A percentile compares a stretch with the other conserved stretches of the same genome.
These are phyloP conservation scores for Puccinia hordei DNA, from an alignment of 1,284 basidiomycete species.

Conservation along the genomic window DNA sequence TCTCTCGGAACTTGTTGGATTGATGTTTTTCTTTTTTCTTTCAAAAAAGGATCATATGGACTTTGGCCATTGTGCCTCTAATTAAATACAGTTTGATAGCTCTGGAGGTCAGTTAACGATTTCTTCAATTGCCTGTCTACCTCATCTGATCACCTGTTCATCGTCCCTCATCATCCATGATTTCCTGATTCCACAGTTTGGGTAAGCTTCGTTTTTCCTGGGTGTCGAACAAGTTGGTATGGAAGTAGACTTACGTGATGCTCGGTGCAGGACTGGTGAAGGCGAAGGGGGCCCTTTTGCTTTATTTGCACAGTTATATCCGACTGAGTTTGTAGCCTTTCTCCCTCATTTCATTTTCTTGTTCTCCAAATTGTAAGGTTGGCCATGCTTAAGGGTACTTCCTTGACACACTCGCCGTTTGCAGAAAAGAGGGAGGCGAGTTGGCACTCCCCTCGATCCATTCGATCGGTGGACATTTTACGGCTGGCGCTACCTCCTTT, in stretches of 20 bases:
- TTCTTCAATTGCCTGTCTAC: not conserved
- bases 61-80: slow-evolving; percentile 42
- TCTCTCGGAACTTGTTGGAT: not conserved
- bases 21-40: not conserved
- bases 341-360: not conserved
- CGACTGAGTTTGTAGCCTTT: slow-evolving; percentile 38
- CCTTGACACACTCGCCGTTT: not conserved
- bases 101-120: slow-evolving; percentile 44
- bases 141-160: not conserved
- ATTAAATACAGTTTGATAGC: slow-evolving; percentile 50
- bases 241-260: not conserved
- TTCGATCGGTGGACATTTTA: slow-evolving; percentile 13
- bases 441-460: slow-evolving; percentile 38
- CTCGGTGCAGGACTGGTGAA: slow-evolving; percentile 34
- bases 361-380: not conserved
- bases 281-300: slow-evolving; percentile 50
- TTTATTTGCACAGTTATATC: slow-evolving; percentile 50
- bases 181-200: slow-evolving; percentile 7
- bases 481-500: slow-evolving; percentile 37
- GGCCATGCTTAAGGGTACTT: not conserved
- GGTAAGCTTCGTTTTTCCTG: not conserved
- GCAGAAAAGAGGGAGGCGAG: slow-evolving; percentile 32
- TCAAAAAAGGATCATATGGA: slow-evolving; percentile 40
- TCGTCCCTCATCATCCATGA: not conserved
- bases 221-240: not conserved